Evolutionary conservation across 1,284 basidiomycete genomes (phyloP), one percentile per base, ranked within the genome.

Genomic region (Malassezia yamatoensis): DNA sequence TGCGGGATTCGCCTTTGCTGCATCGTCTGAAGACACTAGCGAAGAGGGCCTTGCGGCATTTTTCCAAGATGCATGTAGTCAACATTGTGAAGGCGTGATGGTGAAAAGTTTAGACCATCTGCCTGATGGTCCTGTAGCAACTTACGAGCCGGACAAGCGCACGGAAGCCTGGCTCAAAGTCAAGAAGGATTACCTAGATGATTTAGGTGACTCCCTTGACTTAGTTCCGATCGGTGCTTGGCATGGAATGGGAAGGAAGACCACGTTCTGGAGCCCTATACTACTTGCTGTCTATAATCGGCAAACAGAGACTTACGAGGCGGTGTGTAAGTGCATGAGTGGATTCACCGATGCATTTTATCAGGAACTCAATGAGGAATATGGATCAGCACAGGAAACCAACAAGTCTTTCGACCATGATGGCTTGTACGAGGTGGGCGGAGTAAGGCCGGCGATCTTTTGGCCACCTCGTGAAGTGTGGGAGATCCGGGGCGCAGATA

Each of bases 231-330:
- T 80, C 13, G 81, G 81, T 2, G 70, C 86, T 16, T 91, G 87
- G 88, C 84, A 91, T 77, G 90, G 90, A 41, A 86, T 85, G 75
- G 90, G 90, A n/a, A 78, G 89, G 35, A 96, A 94, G 76, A 85
- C 84, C 9, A 81, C 83, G 29, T 94, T 89, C 89, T 96, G 90
- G 88, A 86, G 84, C 60, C 90, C 90, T 0, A 83, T 94, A 64
- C 78, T 96, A 12, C 80, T 94, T 33, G 90, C 85, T 20, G 53
- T 69, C 48, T 86, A 88, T 80, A 85, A 93, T 68, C 78, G 83
- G 15, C 79, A 81, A 54, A 80, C 78, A 3, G 88, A 84, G 13
- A 81, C 78, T 43, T 79, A 85, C 56, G 83, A 89, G 50, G 67
- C 68, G 18, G 61, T 61, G 42, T 65, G 65, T 56, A 66, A 65